A percentile compares a stretch with the other conserved stretches of the same genome.
These are phyloP conservation scores for Euphorbia schlechtendalii DNA, from an alignment of 441 rosid genomes.

Conservation along the genomic window DNA sequence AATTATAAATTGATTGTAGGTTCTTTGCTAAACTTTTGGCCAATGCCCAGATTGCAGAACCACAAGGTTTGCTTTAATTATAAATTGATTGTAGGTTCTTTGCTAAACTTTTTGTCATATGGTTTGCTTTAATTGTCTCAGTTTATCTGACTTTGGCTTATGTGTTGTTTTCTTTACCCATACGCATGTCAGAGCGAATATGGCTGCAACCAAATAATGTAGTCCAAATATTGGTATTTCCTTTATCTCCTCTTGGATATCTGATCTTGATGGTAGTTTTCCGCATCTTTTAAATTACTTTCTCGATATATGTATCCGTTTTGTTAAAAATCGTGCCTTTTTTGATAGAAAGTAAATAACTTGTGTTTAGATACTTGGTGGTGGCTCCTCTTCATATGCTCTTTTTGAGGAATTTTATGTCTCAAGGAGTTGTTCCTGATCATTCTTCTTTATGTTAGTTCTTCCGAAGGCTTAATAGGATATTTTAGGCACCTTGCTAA, in stretches of 20 bases:
- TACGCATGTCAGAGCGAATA: no score
- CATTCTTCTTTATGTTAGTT: no score
- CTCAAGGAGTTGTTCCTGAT: no score
- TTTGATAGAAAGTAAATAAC: not conserved
- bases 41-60: no score
- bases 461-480: no score
- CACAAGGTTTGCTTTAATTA: no score
- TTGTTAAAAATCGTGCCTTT: not conserved
- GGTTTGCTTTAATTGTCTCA: no score
- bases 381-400: conserved; percentile 95
- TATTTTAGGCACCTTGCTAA: no score
- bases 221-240: conserved; percentile 79
- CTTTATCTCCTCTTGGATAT: conserved; percentile 66
- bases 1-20: not conserved
- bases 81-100: not conserved
- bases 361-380: conserved; percentile 49
- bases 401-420: conserved; percentile 80
- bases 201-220: conserved; percentile 30
- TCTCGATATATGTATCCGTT: not conserved
- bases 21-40: no score
- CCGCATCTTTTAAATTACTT: not conserved
- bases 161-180: no score
- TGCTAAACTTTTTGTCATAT: no score
- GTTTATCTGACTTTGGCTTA: no score
- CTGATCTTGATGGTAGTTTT: conserved; percentile 69